Percentiles rank a stretch among this genome's conserved stretches.
Conservation (phyloP, 495 filamentous ascomycete genomes). For the Talaromyces wortmannii region DNA sequence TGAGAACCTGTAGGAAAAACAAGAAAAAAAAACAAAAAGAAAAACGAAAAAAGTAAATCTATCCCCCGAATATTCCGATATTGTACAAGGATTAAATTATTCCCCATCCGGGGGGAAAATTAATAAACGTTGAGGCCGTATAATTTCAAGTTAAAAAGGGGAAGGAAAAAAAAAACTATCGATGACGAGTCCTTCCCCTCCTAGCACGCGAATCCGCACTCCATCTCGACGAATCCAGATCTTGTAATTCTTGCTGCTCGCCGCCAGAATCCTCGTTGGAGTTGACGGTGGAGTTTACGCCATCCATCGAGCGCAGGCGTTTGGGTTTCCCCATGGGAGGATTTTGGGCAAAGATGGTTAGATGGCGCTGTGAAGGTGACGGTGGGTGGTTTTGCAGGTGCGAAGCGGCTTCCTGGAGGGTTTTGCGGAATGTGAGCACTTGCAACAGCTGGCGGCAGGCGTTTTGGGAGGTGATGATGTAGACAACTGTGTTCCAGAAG, state of each 20-base stretch:
- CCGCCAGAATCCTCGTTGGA: too few relatives aligned
- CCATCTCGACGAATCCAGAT: not conserved
- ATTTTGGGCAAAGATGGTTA: not conserved
- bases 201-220: not conserved
- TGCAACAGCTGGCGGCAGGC: not conserved
- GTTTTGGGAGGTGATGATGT: conserved; percentile 43
- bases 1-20: not conserved
- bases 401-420: not conserved
- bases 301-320: not conserved
- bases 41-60: not conserved
- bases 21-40: not conserved
- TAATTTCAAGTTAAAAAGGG: too few relatives aligned
- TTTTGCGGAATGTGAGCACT: not conserved
- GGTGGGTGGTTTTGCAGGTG: not conserved
- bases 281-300: not conserved
- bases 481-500: conserved; percentile 71
- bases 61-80: not conserved
- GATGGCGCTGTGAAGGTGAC: not conserved
- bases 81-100: not conserved
- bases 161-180: not conserved
- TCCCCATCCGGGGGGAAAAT: not conserved
- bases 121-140: not conserved
- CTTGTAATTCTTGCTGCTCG: not conserved
- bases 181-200: not conserved
- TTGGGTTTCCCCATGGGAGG: not conserved